Evolutionary conservation across 2,329 filamentous ascomycete genomes (phyloP).

Genomic region (Aspergillus tamarii): DNA sequence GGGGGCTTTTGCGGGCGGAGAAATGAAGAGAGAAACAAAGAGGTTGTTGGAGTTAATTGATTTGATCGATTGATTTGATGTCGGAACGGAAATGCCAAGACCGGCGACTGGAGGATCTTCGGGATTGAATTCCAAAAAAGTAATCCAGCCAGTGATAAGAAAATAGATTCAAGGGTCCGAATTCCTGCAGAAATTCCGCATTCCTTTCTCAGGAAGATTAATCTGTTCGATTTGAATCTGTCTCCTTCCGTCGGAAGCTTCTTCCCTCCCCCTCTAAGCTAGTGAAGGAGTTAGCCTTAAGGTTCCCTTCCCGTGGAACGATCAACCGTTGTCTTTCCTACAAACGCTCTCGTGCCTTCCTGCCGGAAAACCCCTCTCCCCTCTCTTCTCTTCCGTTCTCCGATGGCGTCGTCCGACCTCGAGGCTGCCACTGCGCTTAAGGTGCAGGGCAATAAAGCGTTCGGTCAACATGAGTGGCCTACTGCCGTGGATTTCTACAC

Average conservation of each 20-base stretch:
- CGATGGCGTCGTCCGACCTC: slow-evolving; percentile 47
- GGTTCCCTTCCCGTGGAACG: not conserved
- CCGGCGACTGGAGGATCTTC: slow-evolving; percentile 19
- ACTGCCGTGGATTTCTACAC: slow-evolving; percentile 81
- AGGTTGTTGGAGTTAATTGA: slow-evolving; percentile 29
- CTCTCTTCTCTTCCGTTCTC: slow-evolving; percentile 9
- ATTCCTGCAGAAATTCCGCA: not conserved
- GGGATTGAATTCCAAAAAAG: slow-evolving; percentile 4
- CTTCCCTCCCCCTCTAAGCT: too few relatives aligned
- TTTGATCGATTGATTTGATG: slow-evolving; percentile 24
- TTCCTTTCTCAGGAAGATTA: not conserved
- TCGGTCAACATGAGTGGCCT: slow-evolving; percentile 83
- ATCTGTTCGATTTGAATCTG: not conserved
- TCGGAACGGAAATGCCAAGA: slow-evolving; percentile 33
- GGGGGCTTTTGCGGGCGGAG: not conserved
- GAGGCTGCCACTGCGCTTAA: slow-evolving; percentile 83
- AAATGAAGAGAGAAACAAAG: not conserved
- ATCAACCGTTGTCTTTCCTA: not conserved
- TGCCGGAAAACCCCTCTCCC: slow-evolving; percentile 25
- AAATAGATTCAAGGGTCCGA: not conserved
- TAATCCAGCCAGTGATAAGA: slow-evolving; percentile 10
- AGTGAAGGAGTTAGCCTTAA: not conserved
- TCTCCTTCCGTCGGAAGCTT: not conserved
- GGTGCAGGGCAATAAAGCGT: slow-evolving; percentile 92
- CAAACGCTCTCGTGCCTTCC: slow-evolving; percentile 17